These are phyloP conservation scores for Vitis amurensis DNA, from an alignment of 164 flowering plant species.

Conservation along the genomic window DNA sequence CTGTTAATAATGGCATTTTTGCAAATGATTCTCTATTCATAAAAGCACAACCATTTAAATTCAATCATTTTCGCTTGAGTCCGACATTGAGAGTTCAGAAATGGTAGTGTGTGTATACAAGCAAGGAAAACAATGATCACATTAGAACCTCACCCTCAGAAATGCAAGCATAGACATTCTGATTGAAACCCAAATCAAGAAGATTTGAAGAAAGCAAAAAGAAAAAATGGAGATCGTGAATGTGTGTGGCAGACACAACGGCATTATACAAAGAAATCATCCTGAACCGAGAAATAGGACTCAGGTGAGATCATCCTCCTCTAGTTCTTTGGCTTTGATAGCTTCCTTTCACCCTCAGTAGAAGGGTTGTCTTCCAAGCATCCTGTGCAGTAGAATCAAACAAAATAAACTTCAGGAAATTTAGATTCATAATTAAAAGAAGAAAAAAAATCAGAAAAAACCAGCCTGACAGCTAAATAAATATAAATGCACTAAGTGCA, in stretches of 20 bases:
- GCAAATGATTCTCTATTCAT: no score
- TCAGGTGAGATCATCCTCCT: constrained; percentile 80
- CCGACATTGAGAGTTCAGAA: neutral
- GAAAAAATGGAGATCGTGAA: neutral
- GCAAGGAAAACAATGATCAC: neutral
- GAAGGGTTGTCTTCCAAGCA: constrained; percentile 74
- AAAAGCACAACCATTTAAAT: no score
- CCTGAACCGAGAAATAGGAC: neutral
- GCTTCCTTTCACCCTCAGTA: constrained; percentile 75
- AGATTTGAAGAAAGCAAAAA: neutral
- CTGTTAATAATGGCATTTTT: no score
- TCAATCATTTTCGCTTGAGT: no score
- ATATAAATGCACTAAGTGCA: neutral
- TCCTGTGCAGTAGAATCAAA: constrained; percentile 37
- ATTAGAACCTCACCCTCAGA: neutral
- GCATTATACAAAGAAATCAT: constrained; percentile 9
- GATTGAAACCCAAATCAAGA: neutral
- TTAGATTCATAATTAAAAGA: neutral
- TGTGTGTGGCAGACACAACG: constrained; percentile 1
- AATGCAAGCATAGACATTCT: neutral
- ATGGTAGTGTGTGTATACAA: neutral
- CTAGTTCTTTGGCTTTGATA: constrained; percentile 62
- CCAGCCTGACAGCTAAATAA: neutral
- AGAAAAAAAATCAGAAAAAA: neutral
- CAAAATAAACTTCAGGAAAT: neutral